Evolutionary conservation across 805 yeast species (phyloP).

Genomic region (Ogataea angusta): DNA sequence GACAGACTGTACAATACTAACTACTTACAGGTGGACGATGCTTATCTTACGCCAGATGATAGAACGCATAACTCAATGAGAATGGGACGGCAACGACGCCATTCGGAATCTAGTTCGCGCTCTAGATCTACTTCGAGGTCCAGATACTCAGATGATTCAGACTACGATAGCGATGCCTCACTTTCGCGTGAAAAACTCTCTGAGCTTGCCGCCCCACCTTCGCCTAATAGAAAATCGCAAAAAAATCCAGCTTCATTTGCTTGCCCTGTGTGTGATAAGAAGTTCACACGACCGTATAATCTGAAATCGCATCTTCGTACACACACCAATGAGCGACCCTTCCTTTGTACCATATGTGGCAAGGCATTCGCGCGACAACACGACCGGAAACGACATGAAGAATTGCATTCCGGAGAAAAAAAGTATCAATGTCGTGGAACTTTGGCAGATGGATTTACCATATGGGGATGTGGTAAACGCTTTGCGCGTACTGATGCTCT

Average conservation of each 20-base stretch:
- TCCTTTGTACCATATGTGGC: slow-evolving; percentile 67
- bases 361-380: slow-evolving; percentile 81
- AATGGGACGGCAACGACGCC: slow-evolving; percentile 39
- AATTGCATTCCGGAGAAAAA: slow-evolving; percentile 73
- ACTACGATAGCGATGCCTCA: slow-evolving; percentile 31
- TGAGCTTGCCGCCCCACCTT: slow-evolving; percentile 59
- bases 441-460: slow-evolving; percentile 47
- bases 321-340: slow-evolving; percentile 83
- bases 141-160: slow-evolving; percentile 28
- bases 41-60: slow-evolving; percentile 28
- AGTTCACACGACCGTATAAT: slow-evolving; percentile 91
- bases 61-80: slow-evolving; percentile 31
- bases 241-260: slow-evolving; percentile 72
- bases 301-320: slow-evolving; percentile 88
- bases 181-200: slow-evolving; percentile 54
- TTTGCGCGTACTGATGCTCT: slow-evolving; percentile 81
- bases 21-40: slow-evolving; percentile 7
- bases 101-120: slow-evolving; percentile 29
- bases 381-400: slow-evolving; percentile 73
- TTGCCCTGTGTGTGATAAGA: slow-evolving; percentile 80
- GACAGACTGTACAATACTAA: background rate
- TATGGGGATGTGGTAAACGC: slow-evolving; percentile 79
- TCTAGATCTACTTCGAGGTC: slow-evolving; percentile 29
- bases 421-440: slow-evolving; percentile 68
- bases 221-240: slow-evolving; percentile 50